Evolutionary conservation across 2,329 filamentous ascomycete genomes (phyloP).

Genomic region (Colletotrichum tabaci): DNA sequence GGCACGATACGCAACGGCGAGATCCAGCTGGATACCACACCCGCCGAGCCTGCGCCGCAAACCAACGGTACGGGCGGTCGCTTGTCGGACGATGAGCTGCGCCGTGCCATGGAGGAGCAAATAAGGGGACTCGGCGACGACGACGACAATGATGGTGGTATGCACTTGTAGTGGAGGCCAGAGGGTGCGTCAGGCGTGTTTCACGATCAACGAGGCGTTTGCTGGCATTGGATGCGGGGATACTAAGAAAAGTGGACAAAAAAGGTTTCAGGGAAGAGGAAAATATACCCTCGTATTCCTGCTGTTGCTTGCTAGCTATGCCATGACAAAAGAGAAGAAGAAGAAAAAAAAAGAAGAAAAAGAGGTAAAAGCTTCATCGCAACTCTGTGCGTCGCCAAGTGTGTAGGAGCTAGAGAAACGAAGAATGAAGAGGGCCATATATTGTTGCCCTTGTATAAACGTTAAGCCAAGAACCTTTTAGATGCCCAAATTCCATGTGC

Average conservation of each 20-base stretch:
- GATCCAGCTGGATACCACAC: conserved; percentile 59
- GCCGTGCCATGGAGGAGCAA: conserved; percentile 68
- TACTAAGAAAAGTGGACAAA: neutral
- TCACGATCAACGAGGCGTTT: conserved; percentile 21
- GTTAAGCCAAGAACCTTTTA: conserved; percentile 13
- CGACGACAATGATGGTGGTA: conserved; percentile 66
- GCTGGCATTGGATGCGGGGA: neutral
- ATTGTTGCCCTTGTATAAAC: neutral
- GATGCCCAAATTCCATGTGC: conserved; percentile 30
- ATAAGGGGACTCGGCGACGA: conserved; percentile 62
- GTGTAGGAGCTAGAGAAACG: neutral
- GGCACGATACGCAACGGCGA: conserved; percentile 69
- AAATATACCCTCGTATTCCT: conserved; percentile 34
- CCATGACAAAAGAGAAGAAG: conserved; percentile 30
- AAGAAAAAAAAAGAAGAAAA: conserved; percentile 9
- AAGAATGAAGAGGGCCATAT: conserved; percentile 4
- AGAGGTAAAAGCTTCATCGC: conserved; percentile 16
- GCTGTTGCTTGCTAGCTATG: conserved; percentile 41
- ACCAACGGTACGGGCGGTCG: conserved; percentile 57
- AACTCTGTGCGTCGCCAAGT: conserved; percentile 13
- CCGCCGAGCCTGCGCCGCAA: conserved; percentile 10
- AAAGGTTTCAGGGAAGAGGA: conserved; percentile 21
- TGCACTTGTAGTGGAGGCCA: conserved; percentile 68
- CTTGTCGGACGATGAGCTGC: conserved; percentile 72
- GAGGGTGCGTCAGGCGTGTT: neutral